phyloP scores from a whole-genome alignment of 2,329 filamentous ascomycete genomes.

The Trichoderma atrobrunneum region DNA sequence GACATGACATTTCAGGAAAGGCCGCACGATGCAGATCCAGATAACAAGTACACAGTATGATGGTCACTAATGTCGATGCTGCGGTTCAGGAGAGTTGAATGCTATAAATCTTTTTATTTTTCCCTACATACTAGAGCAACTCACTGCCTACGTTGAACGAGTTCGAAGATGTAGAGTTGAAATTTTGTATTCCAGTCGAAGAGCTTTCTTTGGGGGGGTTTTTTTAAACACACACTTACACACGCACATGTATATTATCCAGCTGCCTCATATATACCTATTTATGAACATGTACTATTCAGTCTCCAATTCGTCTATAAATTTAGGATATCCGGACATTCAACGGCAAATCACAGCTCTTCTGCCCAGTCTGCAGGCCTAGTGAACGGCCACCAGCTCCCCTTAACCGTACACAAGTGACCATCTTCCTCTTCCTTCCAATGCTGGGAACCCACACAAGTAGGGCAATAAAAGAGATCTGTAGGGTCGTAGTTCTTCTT shows the following conservation, averaged over 20 bases:
- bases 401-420: background rate
- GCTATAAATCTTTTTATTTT: background rate
- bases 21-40: background rate
- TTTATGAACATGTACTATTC: background rate
- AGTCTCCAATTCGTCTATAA: too few species aligned
- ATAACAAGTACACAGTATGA: background rate
- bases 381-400: background rate
- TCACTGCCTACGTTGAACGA: background rate
- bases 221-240: too few species aligned
- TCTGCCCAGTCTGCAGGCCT: background rate
- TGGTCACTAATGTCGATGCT: background rate
- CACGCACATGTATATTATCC: too few species aligned
- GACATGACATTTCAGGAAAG: constrained; percentile 9
- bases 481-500: background rate
- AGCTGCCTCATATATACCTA: too few species aligned
- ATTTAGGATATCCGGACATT: background rate
- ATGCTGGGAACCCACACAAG: background rate
- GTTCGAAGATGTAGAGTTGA: background rate
- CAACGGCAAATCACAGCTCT: background rate
- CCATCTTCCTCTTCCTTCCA: background rate
- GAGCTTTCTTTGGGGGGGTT: background rate
- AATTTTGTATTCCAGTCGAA: background rate
- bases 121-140: background rate
- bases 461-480: background rate
- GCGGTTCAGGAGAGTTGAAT: background rate